Percentiles rank a stretch among this genome's conserved stretches.
Conservation (phyloP, 1,284 basidiomycete genomes). For the Pseudozyma pruni region DNA sequence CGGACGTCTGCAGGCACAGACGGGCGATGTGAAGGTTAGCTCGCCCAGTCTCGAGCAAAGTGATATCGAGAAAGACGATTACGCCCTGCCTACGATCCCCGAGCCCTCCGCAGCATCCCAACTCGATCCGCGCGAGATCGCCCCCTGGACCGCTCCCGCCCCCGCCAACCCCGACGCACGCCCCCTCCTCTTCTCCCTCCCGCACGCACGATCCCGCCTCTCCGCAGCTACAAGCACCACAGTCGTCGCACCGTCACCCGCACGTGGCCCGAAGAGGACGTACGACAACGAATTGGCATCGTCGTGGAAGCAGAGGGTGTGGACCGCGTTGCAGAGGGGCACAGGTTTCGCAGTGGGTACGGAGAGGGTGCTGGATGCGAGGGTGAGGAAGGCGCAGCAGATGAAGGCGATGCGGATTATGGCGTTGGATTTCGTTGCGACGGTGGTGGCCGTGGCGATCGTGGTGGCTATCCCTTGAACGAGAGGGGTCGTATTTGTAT, state of each 20-base stretch:
- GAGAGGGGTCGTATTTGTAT: conserved; percentile 10
- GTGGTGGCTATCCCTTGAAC: conserved; percentile 46
- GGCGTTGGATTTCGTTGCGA: conserved; percentile 25
- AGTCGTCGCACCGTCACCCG: conserved; percentile 1
- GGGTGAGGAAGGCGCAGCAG: conserved; percentile 46
- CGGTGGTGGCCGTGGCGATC: conserved; percentile 33
- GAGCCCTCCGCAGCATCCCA: conserved; percentile 9
- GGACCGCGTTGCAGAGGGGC: conserved; percentile 35
- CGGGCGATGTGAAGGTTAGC: conserved; percentile 3
- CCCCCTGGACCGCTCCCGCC: conserved; percentile 21
- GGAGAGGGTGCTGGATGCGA: conserved; percentile 46
- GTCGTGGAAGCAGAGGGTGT: conserved; percentile 16
- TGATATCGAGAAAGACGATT: conserved; percentile 8
- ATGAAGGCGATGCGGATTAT: conserved; percentile 46
- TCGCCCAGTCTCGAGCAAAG: conserved; percentile 7
- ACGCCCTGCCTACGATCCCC: conserved; percentile 5
- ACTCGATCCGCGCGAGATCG: conserved; percentile 26
- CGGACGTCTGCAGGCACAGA: conserved; percentile 16
- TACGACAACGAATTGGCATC: conserved; percentile 8
- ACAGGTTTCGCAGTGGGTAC: conserved; percentile 53
- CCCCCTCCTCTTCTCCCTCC: conserved; percentile 24
- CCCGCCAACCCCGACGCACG: conserved; percentile 6
- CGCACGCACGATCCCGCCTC: conserved; percentile 19
- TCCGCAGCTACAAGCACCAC: conserved; percentile 32
- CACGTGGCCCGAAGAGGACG: conserved; percentile 9